Conservation (phyloP, 192 early-diverging fungal species). For the Phlyctochytrium planicorne region DNA sequence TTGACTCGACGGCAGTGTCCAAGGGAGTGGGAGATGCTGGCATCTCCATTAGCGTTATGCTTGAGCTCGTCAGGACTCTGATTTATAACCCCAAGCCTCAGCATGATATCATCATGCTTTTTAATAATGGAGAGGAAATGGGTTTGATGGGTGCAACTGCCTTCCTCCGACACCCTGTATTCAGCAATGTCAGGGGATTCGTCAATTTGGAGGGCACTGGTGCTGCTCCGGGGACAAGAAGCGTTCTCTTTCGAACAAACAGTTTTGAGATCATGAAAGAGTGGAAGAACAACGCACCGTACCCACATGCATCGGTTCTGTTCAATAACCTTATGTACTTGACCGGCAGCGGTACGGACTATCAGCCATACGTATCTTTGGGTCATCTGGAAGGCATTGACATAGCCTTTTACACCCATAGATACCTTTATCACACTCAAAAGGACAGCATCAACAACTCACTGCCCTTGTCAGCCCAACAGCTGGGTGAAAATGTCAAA, state of each 20-base stretch:
- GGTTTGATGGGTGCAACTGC: constrained; percentile 35
- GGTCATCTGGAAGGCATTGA: constrained; percentile 45
- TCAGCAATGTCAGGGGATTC: constrained; percentile 37
- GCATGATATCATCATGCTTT: constrained; percentile 38
- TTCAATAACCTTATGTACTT: constrained; percentile 38
- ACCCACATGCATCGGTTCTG: constrained; percentile 47
- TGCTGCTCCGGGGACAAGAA: constrained; percentile 20
- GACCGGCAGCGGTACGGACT: constrained; percentile 45
- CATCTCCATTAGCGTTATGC: constrained; percentile 38
- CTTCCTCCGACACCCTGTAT: constrained; percentile 44
- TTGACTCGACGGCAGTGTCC: constrained; percentile 36
- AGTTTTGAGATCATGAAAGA: constrained; percentile 24
- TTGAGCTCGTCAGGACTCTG: constrained; percentile 34
- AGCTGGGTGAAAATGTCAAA: constrained; percentile 47
- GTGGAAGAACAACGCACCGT: constrained; percentile 28
- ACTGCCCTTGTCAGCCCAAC: constrained; percentile 31
- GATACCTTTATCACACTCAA: constrained; percentile 48
- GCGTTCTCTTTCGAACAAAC: constrained; percentile 46
- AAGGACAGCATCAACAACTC: constrained; percentile 40
- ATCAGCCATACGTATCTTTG: constrained; percentile 27
- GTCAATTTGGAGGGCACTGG: constrained; percentile 54
- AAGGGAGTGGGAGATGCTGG: constrained; percentile 50
- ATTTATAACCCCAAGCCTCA: constrained; percentile 19
- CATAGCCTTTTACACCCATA: constrained; percentile 39
- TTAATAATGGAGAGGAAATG: constrained; percentile 54